Percentiles rank a stretch among this genome's conserved stretches.
Evolutionary conservation across 2,329 filamentous ascomycete species (phyloP).

Genomic region (Nigrograna mackinnonii): DNA sequence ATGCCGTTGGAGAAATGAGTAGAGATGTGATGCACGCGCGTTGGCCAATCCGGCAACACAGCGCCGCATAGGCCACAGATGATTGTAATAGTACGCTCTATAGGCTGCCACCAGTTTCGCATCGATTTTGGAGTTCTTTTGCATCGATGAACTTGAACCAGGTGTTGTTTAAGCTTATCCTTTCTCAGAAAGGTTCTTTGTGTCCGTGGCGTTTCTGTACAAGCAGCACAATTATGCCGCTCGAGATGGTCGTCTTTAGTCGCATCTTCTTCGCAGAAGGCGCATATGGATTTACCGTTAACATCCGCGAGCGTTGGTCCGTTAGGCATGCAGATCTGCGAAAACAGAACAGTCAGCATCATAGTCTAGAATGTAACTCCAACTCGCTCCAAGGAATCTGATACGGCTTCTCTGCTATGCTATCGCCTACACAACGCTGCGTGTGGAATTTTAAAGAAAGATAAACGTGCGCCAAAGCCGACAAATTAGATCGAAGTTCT

Average conservation of each 20-base stretch:
- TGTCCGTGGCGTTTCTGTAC: conserved; percentile 56
- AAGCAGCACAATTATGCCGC: conserved; percentile 54
- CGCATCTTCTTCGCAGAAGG: conserved; percentile 49
- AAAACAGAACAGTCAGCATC: no score
- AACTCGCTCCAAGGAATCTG: no score
- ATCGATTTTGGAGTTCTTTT: conserved; percentile 46
- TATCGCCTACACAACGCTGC: no score
- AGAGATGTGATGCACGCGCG: conserved; percentile 18
- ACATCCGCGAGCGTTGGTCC: conserved; percentile 33
- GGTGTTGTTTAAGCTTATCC: conserved; percentile 54
- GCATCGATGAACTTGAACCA: conserved; percentile 51
- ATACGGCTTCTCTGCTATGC: no score
- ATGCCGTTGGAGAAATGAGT: conserved; percentile 15
- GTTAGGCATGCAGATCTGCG: conserved; percentile 54
- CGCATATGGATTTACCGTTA: conserved; percentile 53
- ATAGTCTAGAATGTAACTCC: no score
- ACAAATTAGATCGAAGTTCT: no score
- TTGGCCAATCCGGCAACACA: conserved; percentile 13
- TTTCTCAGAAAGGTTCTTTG: conserved; percentile 58
- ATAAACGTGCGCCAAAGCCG: no score
- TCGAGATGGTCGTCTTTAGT: conserved; percentile 51
- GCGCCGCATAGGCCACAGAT: conserved; percentile 21
- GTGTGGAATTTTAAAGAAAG: no score
- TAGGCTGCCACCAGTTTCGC: conserved; percentile 23
- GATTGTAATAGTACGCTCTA: conserved; percentile 15